Conservation (phyloP, 495 filamentous ascomycete species). For the Talaromyces proteolyticus region DNA sequence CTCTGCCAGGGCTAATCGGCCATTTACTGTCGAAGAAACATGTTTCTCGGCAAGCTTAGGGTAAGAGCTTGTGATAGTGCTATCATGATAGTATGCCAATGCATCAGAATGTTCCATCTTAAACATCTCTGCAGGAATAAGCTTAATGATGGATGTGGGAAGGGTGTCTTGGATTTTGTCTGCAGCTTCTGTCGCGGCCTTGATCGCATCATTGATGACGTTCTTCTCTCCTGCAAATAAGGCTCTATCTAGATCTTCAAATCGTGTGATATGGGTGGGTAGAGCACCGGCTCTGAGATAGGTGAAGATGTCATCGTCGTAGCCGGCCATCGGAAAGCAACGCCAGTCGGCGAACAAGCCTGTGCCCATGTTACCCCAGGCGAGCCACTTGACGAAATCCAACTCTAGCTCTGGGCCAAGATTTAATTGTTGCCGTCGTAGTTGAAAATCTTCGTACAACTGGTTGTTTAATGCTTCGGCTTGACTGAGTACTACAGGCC, state of each 20-base stretch:
- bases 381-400: slow-evolving; percentile 80
- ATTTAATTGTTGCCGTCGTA: slow-evolving; percentile 49
- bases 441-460: slow-evolving; percentile 52
- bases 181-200: slow-evolving; percentile 49
- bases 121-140: slow-evolving; percentile 54
- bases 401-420: slow-evolving; percentile 51
- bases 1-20: slow-evolving; percentile 56
- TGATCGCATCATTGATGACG: slow-evolving; percentile 60
- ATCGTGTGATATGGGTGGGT: slow-evolving; percentile 60
- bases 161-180: slow-evolving; percentile 45
- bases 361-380: slow-evolving; percentile 89
- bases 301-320: slow-evolving; percentile 64
- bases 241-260: slow-evolving; percentile 63
- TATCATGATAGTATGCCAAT: slow-evolving; percentile 73
- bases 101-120: slow-evolving; percentile 57
- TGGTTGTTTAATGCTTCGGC: slow-evolving; percentile 84
- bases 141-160: slow-evolving; percentile 51
- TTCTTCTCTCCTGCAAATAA: slow-evolving; percentile 69
- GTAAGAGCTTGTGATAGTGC: slow-evolving; percentile 57
- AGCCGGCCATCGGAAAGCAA: slow-evolving; percentile 78
- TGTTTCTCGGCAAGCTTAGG: slow-evolving; percentile 58
- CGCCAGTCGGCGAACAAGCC: slow-evolving; percentile 76
- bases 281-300: slow-evolving; percentile 70
- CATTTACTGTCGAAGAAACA: slow-evolving; percentile 42
- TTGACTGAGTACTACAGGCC: slow-evolving; percentile 71